phyloP scores from a whole-genome alignment of 2,329 filamentous ascomycete species.

The Aspergillus sp. region DNA sequence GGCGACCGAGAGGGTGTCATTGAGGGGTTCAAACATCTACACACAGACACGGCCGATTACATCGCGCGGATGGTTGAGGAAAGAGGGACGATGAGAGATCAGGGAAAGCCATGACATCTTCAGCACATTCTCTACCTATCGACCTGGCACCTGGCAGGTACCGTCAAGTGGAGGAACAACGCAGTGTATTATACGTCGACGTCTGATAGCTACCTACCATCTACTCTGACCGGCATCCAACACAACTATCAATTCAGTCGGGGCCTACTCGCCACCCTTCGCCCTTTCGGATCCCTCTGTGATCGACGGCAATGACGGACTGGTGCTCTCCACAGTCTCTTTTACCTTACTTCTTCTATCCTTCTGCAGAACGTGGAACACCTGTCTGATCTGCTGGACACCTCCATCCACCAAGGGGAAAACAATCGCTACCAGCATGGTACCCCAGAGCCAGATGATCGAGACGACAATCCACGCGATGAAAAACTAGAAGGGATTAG shows the following conservation, averaged over 20 bases:
- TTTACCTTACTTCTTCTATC: background rate
- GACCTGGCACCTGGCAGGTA: no score
- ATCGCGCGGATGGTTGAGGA: conserved; percentile 36
- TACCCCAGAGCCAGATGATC: conserved; percentile 55
- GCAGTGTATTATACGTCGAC: background rate
- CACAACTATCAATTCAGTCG: background rate
- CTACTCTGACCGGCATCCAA: background rate
- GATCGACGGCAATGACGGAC: background rate
- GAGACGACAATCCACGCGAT: conserved; percentile 51
- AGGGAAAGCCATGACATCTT: background rate
- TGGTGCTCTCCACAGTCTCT: background rate
- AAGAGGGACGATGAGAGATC: conserved; percentile 23
- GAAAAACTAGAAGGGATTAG: conserved; percentile 40
- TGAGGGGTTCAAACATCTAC: conserved; percentile 52
- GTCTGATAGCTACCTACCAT: background rate
- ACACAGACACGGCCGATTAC: conserved; percentile 34
- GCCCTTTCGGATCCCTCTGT: background rate
- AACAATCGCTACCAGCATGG: conserved; percentile 50
- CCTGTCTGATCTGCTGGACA: conserved; percentile 24
- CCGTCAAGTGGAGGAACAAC: background rate
- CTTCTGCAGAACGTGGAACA: conserved; percentile 14
- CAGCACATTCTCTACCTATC: background rate
- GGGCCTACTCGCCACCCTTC: background rate
- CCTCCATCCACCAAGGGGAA: conserved; percentile 53
- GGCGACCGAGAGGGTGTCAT: conserved; percentile 59